Conservation (phyloP, 257 asterid genomes). For the Paraleonurus japonicus region DNA sequence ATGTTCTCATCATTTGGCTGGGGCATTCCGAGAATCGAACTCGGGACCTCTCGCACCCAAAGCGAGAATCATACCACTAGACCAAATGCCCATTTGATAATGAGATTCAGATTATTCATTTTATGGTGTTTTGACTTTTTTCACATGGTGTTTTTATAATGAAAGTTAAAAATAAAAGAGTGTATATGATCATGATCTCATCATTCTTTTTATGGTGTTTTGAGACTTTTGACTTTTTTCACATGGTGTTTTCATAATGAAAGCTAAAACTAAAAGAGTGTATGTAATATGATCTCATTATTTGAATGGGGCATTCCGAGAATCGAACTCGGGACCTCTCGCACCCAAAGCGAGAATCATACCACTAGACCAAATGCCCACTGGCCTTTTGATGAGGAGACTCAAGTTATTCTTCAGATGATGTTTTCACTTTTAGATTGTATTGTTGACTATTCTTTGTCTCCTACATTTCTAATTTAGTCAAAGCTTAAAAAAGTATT, state of each 20-base stretch:
- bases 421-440: neutral
- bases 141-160: neutral
- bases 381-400: neutral
- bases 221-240: no score
- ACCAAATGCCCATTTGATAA: constrained; percentile 60
- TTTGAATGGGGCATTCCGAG: constrained; percentile 43
- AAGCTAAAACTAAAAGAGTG: neutral
- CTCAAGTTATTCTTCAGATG: neutral
- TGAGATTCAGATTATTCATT: neutral
- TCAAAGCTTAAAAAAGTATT: neutral
- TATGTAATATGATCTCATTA: no score
- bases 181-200: neutral
- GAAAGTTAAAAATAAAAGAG: neutral
- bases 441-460: neutral
- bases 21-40: constrained; percentile 73
- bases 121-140: neutral
- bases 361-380: constrained; percentile 94
- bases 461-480: neutral
- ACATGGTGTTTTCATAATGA: neutral
- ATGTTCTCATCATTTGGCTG: no score
- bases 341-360: constrained; percentile 92
- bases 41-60: constrained; percentile 92
- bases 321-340: constrained; percentile 85
- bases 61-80: constrained; percentile 98
- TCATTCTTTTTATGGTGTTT: neutral